Percentiles rank a stretch among this genome's conserved stretches.
Evolutionary conservation across 352 stramenopile species (phyloP).

Genomic region (Phytophthora pini): DNA sequence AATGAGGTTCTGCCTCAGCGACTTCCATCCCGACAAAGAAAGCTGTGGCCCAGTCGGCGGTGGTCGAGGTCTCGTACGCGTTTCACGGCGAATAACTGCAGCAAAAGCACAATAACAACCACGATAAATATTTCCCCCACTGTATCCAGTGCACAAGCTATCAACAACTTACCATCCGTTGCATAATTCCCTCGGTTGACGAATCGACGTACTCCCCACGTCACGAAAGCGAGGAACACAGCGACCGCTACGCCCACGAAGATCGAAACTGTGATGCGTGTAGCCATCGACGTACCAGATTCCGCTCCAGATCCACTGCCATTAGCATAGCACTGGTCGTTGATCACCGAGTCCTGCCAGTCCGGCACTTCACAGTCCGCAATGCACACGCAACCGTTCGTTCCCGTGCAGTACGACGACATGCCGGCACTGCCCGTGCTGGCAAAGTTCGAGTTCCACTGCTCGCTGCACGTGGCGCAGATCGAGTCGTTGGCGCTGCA

Average conservation of each 20-base stretch:
- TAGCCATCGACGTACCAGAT: constrained; percentile 26
- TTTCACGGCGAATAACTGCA: constrained; percentile 20
- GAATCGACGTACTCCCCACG: constrained; percentile 31
- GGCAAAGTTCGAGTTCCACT: constrained; percentile 41
- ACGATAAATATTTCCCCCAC: not conserved
- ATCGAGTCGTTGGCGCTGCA: constrained; percentile 44
- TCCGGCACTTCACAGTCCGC: constrained; percentile 43
- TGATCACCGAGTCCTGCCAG: constrained; percentile 36
- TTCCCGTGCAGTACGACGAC: constrained; percentile 42
- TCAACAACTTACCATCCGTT: constrained; percentile 13
- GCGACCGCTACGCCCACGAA: constrained; percentile 32
- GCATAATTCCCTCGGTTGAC: constrained; percentile 8
- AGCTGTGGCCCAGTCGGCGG: constrained; percentile 44
- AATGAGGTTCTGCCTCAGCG: constrained; percentile 66
- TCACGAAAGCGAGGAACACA: constrained; percentile 31
- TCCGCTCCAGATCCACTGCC: constrained; percentile 2
- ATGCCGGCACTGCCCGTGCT: constrained; percentile 26
- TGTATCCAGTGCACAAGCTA: not conserved
- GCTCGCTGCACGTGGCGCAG: constrained; percentile 35
- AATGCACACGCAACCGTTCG: constrained; percentile 47
- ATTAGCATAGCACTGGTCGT: constrained; percentile 29
- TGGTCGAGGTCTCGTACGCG: constrained; percentile 12
- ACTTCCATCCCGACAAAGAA: constrained; percentile 55
- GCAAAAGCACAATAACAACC: not conserved
- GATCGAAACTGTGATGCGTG: constrained; percentile 34